Evolutionary conservation across 179 eudicot genomes (phyloP).

Genomic region (Drosera spatulata): DNA sequence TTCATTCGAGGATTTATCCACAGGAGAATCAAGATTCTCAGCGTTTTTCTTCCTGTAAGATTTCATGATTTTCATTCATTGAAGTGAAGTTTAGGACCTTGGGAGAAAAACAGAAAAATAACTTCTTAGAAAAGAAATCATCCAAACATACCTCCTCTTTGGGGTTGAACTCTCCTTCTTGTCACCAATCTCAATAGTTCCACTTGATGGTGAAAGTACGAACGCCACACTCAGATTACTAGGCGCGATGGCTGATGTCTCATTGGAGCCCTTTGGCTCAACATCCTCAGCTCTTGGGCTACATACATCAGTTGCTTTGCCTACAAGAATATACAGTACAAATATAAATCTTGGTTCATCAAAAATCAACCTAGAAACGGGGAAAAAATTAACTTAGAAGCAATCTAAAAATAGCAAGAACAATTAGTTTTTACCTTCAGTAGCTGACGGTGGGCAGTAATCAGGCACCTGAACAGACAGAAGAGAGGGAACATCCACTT

Average conservation of each 20-base stretch:
- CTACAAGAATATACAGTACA: slow-evolving; percentile 19
- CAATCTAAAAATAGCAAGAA: slow-evolving; percentile 7
- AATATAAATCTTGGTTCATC: neutral
- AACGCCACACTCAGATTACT: slow-evolving; percentile 15
- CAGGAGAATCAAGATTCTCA: slow-evolving; percentile 21
- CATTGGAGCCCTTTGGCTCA: slow-evolving; percentile 21
- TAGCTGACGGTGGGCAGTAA: slow-evolving; percentile 14
- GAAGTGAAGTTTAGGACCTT: slow-evolving; percentile 4
- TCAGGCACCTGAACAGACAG: slow-evolving; percentile 37
- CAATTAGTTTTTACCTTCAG: slow-evolving; percentile 33
- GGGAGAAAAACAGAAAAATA: neutral
- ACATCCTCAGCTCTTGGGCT: slow-evolving; percentile 21
- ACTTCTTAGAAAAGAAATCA: neutral
- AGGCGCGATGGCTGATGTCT: slow-evolving; percentile 15
- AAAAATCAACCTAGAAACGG: neutral
- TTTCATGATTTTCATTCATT: neutral
- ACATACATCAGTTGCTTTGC: slow-evolving; percentile 20
- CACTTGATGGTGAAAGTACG: slow-evolving; percentile 20
- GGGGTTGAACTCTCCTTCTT: slow-evolving; percentile 17
- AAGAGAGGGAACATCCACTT: slow-evolving; percentile 18
- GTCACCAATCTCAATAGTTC: slow-evolving; percentile 20
- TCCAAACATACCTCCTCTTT: slow-evolving; percentile 49
- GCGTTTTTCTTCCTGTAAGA: slow-evolving; percentile 50
- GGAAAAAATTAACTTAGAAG: slow-evolving; percentile 4
- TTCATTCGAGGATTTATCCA: slow-evolving; percentile 42